phyloP scores from a whole-genome alignment of 768 basidiomycete genomes.

The Mycena alexandri region DNA sequence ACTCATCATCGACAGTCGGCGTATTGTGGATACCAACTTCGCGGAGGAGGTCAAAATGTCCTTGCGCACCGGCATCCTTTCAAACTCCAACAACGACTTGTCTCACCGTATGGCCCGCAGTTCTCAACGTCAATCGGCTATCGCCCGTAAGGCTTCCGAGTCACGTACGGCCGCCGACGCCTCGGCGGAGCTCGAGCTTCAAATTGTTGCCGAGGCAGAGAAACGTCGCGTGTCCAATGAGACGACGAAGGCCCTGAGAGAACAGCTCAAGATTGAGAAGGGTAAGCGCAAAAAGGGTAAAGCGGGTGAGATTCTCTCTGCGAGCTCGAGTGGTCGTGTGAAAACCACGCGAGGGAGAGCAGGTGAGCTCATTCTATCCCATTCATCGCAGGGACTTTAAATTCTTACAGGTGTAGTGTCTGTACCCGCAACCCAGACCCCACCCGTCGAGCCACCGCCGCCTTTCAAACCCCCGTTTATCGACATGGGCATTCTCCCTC shows the following conservation, averaged over 20 bases:
- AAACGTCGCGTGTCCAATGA: too few species aligned
- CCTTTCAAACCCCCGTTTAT: too few species aligned
- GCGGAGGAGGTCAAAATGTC: conserved; percentile 17
- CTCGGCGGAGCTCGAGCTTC: too few species aligned
- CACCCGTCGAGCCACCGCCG: too few species aligned
- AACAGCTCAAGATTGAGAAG: neutral
- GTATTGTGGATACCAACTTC: neutral
- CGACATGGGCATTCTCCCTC: too few species aligned
- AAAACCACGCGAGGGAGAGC: neutral
- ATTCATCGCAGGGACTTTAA: too few species aligned
- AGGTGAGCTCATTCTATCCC: neutral
- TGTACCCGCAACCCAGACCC: too few species aligned
- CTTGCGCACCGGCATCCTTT: conserved; percentile 27
- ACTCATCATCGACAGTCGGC: neutral
- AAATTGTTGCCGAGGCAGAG: too few species aligned
- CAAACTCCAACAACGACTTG: conserved; percentile 22
- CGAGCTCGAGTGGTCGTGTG: conserved; percentile 11
- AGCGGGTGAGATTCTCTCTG: neutral
- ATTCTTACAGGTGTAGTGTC: too few species aligned
- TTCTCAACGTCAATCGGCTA: conserved; percentile 6
- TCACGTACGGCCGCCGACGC: too few species aligned
- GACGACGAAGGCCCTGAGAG: too few species aligned
- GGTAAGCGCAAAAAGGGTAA: neutral
- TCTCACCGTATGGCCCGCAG: neutral
- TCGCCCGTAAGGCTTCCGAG: conserved; percentile 1